Conservation (phyloP, 1,284 basidiomycete species). For the Rhodotorula sp. region DNA sequence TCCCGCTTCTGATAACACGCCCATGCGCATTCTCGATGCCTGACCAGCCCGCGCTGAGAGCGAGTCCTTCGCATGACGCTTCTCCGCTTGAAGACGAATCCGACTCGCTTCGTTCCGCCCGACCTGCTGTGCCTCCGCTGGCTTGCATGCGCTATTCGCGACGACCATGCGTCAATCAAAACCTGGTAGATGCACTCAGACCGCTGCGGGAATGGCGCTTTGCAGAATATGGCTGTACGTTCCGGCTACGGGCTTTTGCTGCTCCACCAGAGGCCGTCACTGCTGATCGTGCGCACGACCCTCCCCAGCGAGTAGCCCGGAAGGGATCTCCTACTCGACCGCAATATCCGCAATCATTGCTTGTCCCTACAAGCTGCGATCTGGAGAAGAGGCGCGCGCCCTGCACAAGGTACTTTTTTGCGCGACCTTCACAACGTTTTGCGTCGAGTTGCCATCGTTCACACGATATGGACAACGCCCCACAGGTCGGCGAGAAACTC, state of each 20-base stretch:
- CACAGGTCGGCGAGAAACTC: slow-evolving; percentile 38
- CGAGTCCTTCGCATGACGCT: neutral
- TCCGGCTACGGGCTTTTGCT: too few relatives aligned
- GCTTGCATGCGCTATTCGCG: slow-evolving; percentile 28
- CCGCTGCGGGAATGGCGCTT: slow-evolving; percentile 26
- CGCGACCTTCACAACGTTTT: too few relatives aligned
- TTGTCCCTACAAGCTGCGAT: slow-evolving; percentile 36
- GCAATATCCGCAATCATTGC: slow-evolving; percentile 40
- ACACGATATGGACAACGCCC: neutral
- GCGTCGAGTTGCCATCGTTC: neutral
- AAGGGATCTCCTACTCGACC: slow-evolving; percentile 38
- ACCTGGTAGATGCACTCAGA: slow-evolving; percentile 24
- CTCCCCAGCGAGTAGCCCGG: slow-evolving; percentile 8
- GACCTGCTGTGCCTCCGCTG: slow-evolving; percentile 23
- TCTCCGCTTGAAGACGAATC: neutral
- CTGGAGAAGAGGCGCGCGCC: slow-evolving; percentile 30
- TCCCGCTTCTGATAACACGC: neutral
- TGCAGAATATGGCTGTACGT: slow-evolving; percentile 28
- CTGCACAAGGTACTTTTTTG: slow-evolving; percentile 20
- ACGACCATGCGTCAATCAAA: slow-evolving; percentile 32
- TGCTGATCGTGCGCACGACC: neutral
- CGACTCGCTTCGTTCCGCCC: neutral
- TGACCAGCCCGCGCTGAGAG: neutral
- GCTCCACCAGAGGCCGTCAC: too few relatives aligned
- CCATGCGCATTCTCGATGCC: neutral